Evolutionary conservation across 805 yeast genomes (phyloP).

Genomic region (Saccharomycopsis schoenii): DNA sequence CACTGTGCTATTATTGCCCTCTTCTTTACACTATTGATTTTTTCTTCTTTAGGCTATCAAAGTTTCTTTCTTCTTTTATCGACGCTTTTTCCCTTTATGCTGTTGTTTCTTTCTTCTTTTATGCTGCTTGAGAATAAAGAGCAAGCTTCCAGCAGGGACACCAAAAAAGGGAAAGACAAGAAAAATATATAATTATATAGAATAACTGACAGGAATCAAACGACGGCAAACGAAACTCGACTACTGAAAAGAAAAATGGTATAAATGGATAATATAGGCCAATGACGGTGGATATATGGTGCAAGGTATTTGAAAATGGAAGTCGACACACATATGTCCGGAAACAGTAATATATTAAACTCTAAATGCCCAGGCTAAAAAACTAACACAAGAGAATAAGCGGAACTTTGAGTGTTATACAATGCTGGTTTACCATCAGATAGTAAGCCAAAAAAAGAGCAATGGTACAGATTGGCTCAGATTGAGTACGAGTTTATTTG

Average conservation of each 20-base stretch:
- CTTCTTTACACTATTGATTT: too few relatives aligned
- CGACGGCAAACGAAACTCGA: neutral
- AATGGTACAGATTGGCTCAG: neutral
- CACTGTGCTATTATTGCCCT: too few relatives aligned
- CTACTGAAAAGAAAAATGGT: neutral
- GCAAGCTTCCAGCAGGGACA: too few relatives aligned
- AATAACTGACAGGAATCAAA: neutral
- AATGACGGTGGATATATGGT: too few relatives aligned
- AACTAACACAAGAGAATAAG: neutral
- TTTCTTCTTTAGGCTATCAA: too few relatives aligned
- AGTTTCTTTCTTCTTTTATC: too few relatives aligned
- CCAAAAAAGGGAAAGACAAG: too few relatives aligned
- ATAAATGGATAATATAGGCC: neutral
- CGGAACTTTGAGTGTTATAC: neutral
- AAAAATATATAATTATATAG: too few relatives aligned
- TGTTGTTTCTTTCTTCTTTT: too few relatives aligned
- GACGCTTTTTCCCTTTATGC: too few relatives aligned
- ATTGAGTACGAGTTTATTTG: too few relatives aligned
- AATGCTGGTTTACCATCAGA: neutral
- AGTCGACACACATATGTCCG: conserved; percentile 1
- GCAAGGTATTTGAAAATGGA: neutral
- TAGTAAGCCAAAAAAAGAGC: neutral
- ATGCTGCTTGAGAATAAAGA: too few relatives aligned
- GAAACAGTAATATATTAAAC: neutral
- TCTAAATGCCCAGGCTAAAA: neutral